These are phyloP conservation scores for Colletotrichum brevisporum DNA, from an alignment of 2,329 filamentous ascomycete species.

Conservation along the genomic window DNA sequence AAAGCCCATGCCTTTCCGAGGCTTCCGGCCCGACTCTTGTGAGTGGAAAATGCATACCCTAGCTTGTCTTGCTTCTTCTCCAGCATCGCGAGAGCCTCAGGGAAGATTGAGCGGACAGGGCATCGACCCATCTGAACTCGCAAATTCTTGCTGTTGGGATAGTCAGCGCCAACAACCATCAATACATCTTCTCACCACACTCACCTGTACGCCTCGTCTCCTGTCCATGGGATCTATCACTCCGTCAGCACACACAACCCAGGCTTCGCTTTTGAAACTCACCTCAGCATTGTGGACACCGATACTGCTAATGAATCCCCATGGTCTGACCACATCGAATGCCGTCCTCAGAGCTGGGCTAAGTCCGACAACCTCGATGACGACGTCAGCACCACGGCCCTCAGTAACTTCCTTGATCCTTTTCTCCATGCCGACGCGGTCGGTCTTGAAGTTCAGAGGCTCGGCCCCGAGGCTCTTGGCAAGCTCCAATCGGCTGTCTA, in stretches of 20 bases:
- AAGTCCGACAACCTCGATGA: conserved; percentile 84
- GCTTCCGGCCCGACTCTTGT: too few species aligned
- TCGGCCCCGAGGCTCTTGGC: conserved; percentile 84
- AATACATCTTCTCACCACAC: conserved; percentile 33
- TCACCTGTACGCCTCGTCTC: conserved; percentile 72
- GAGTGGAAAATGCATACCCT: conserved; percentile 64
- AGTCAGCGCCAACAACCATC: conserved; percentile 8
- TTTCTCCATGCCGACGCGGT: conserved; percentile 74
- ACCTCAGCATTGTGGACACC: conserved; percentile 83
- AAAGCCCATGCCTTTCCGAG: conserved; percentile 20
- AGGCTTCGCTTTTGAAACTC: conserved; percentile 40
- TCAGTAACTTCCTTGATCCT: conserved; percentile 82
- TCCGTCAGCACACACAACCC: background rate
- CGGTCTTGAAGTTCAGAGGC: conserved; percentile 82
- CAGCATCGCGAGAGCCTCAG: conserved; percentile 74
- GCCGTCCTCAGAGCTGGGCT: conserved; percentile 78
- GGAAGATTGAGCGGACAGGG: conserved; percentile 79
- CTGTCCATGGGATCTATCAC: conserved; percentile 74
- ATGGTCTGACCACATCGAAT: conserved; percentile 80
- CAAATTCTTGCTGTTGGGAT: conserved; percentile 73
- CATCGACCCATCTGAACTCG: conserved; percentile 83
- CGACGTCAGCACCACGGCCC: conserved; percentile 86
- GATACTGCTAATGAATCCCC: conserved; percentile 81
- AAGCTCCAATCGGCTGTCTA: conserved; percentile 80
- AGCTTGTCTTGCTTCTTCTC: conserved; percentile 77